Conservation (phyloP, 345 rosid genomes). For the Theobroma cacao region DNA sequence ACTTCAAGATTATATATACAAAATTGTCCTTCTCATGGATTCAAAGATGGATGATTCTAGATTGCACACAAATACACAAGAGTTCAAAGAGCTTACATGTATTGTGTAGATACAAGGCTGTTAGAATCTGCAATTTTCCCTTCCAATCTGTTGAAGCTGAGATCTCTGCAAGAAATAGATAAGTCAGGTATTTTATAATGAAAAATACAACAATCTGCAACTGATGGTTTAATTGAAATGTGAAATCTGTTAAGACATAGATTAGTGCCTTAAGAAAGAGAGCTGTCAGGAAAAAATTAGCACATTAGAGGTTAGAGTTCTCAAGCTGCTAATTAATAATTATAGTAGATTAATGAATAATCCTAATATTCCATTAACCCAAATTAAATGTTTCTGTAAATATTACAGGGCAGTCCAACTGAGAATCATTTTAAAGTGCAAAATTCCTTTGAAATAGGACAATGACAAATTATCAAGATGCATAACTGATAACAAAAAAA, state of each 20-base stretch:
- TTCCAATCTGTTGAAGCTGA: conserved; percentile 50
- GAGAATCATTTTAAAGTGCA: too few relatives aligned
- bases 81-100: conserved; percentile 33
- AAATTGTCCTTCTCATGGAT: neutral
- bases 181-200: neutral
- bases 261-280: neutral
- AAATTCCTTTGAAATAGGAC: too few relatives aligned
- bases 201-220: too few relatives aligned
- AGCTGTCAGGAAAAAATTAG: neutral
- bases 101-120: conserved; percentile 18
- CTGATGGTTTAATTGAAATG: neutral
- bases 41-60: neutral
- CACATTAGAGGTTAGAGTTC: too few relatives aligned
- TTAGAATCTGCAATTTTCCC: conserved; percentile 37
- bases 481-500: too few relatives aligned
- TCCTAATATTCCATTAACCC: too few relatives aligned
- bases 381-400: too few relatives aligned
- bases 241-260: neutral
- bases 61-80: neutral
- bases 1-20: neutral
- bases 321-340: too few relatives aligned
- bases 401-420: too few relatives aligned
- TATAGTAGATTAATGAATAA: too few relatives aligned
- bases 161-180: conserved; percentile 36
- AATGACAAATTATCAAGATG: too few relatives aligned